Percentiles rank a stretch among this genome's conserved stretches.
Evolutionary conservation across 2,329 filamentous ascomycete species (phyloP).

Genomic region (Ophiostoma perfectum): DNA sequence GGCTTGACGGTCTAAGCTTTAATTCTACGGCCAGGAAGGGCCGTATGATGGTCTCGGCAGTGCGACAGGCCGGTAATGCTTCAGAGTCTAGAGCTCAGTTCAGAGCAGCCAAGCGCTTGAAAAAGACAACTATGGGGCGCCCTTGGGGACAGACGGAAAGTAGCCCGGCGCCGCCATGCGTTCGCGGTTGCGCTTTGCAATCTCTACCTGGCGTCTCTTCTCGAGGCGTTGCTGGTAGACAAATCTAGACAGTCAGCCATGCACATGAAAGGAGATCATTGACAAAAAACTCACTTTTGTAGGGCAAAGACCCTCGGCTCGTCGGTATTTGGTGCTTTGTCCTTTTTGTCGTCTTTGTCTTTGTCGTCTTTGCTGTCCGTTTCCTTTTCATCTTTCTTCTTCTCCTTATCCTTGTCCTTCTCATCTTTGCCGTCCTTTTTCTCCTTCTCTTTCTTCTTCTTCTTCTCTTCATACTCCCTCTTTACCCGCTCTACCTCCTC

Average conservation of each 20-base stretch:
- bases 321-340: slow-evolving; percentile 50
- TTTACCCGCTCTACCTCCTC: slow-evolving; percentile 60
- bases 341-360: slow-evolving; percentile 28
- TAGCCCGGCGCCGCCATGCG: slow-evolving; percentile 69
- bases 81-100: too few relatives aligned
- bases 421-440: slow-evolving; percentile 60
- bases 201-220: slow-evolving; percentile 70
- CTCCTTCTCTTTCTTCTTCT: slow-evolving; percentile 63
- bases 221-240: slow-evolving; percentile 84
- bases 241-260: slow-evolving; percentile 44
- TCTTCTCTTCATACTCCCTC: slow-evolving; percentile 72
- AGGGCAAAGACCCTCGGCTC: slow-evolving; percentile 77
- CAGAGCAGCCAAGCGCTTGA: too few relatives aligned
- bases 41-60: too few relatives aligned
- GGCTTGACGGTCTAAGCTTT: too few relatives aligned
- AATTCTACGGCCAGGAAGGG: too few relatives aligned
- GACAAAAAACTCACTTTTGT: slow-evolving; percentile 57
- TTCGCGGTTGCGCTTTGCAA: slow-evolving; percentile 75
- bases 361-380: slow-evolving; percentile 42
- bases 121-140: slow-evolving; percentile 36
- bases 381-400: slow-evolving; percentile 40
- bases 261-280: not conserved
- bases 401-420: slow-evolving; percentile 45
- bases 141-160: slow-evolving; percentile 80
- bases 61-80: too few relatives aligned